Evolutionary conservation across 352 stramenopile species (phyloP), one percentile per base, ranked within the genome.

Genomic region (Thalassiosira allenii): DNA sequence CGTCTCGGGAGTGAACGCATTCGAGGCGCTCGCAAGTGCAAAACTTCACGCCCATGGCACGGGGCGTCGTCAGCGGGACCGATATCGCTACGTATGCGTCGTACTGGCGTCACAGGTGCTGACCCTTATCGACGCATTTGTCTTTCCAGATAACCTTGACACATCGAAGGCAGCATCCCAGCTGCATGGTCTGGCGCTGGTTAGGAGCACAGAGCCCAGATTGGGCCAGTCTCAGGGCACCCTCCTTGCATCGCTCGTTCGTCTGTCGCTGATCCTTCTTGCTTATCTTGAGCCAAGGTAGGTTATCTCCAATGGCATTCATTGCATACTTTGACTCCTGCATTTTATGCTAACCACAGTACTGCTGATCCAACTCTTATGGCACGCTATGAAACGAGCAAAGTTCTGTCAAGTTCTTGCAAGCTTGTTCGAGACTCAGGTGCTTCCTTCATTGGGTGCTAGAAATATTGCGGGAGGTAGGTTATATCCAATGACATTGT

Each of bases 131-230:
- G 91, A 95, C 82, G 83, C 89, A 29, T 95, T 94, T 34, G 91
- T 95, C 33, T 95, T 95, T 47, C 89, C 89, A 6, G 88, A 94
- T 32, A 89, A 86, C 53, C 72, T 93, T 11, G 90, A 94, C 62
- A 71, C 76, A 30, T 63, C 67, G 6, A 68, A 79, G 17, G 72
- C 84, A 40, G 59, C 79, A 23, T 91, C 86, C 33, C 83, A 93
- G 82, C 66, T 93, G 17, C 86, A 94, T 72, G 86, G 88, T 2
- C 69, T 94, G 47, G 75, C 88, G 8, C 66, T 95, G 17, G 89
- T 95, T 32, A 71, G 86, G 54, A 90, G 78, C 51, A 90, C 79
- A 3, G 91, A 95, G 64, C 77, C 87, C 29, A 56, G 88, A 57
- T 62, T 94, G 54, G 91, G 91, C 17, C 59, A 85, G 57, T 79